These are phyloP conservation scores for Tricholoma furcatifolium DNA, from an alignment of 768 basidiomycete genomes.

Conservation along the genomic window DNA sequence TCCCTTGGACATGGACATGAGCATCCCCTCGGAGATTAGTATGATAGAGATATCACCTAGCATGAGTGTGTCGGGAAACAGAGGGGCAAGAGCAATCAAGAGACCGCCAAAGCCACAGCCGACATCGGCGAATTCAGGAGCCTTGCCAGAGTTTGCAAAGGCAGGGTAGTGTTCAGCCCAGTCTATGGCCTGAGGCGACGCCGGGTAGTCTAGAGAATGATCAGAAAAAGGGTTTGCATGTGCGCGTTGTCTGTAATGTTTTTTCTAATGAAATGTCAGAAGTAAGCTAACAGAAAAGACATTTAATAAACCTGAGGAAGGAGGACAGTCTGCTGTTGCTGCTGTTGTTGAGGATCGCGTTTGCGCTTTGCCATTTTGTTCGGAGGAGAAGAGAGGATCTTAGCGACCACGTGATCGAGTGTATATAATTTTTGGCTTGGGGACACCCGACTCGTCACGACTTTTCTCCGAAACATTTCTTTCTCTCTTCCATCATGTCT, in stretches of 20 bases:
- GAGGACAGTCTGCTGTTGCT: constrained; percentile 20
- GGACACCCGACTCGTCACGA: constrained; percentile 16
- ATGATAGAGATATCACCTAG: constrained; percentile 62
- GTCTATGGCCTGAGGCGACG: constrained; percentile 71
- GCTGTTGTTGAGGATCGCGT: constrained; percentile 19
- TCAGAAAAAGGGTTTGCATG: constrained; percentile 88
- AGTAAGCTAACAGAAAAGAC: neutral
- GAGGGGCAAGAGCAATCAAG: constrained; percentile 81
- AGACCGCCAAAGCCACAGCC: constrained; percentile 98
- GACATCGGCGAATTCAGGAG: constrained; percentile 93
- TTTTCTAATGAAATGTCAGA: constrained; percentile 51
- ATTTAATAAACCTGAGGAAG: constrained; percentile 48
- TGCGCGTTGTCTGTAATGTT: constrained; percentile 79
- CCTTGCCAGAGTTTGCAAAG: constrained; percentile 53
- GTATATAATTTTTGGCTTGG: constrained; percentile 15
- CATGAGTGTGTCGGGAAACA: constrained; percentile 91
- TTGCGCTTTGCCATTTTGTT: constrained; percentile 34
- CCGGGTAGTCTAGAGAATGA: constrained; percentile 85
- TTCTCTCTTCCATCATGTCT: constrained; percentile 36
- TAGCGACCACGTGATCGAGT: constrained; percentile 24
- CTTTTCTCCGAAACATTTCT: constrained; percentile 6
- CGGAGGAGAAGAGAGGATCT: constrained; percentile 11
- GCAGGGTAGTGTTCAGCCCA: constrained; percentile 85
- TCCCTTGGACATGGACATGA: constrained; percentile 49
- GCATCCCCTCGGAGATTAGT: constrained; percentile 1